phyloP scores from a whole-genome alignment of 2,329 filamentous ascomycete species.

The Fusarium anguioides region DNA sequence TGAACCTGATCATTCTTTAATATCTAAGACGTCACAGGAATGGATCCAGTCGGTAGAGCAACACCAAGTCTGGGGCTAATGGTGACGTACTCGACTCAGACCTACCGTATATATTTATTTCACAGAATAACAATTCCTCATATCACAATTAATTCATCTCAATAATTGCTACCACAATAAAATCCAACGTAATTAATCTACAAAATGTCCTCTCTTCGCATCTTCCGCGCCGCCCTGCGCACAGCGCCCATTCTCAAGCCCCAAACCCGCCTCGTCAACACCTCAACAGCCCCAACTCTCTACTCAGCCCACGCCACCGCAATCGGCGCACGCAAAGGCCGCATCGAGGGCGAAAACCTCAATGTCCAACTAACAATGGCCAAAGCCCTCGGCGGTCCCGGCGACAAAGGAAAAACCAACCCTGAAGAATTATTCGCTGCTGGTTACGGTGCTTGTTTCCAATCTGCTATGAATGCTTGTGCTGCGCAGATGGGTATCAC shows the following conservation, averaged over 20 bases:
- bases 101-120: background rate
- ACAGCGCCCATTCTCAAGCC: background rate
- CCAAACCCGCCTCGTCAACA: constrained; percentile 2
- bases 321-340: constrained; percentile 20
- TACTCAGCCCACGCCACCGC: constrained; percentile 26
- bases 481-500: constrained; percentile 11
- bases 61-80: constrained; percentile 17
- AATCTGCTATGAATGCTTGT: constrained; percentile 23
- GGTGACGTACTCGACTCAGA: constrained; percentile 24
- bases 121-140: background rate
- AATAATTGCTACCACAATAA: background rate
- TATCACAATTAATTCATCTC: no score
- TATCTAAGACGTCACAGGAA: constrained; percentile 18
- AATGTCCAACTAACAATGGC: constrained; percentile 30
- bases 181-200: background rate
- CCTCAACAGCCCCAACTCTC: background rate
- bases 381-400: constrained; percentile 20
- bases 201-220: constrained; percentile 15
- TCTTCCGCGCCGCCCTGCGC: background rate
- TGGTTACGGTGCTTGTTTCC: constrained; percentile 24
- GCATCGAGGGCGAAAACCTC: constrained; percentile 22
- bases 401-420: constrained; percentile 22
- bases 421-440: constrained; percentile 19
- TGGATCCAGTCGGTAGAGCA: constrained; percentile 4
- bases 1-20: fast-evolving